Percentiles rank a stretch among this genome's conserved stretches.
Evolutionary conservation across 2,329 filamentous ascomycete species (phyloP).

Genomic region (Aureobasidium sp.): DNA sequence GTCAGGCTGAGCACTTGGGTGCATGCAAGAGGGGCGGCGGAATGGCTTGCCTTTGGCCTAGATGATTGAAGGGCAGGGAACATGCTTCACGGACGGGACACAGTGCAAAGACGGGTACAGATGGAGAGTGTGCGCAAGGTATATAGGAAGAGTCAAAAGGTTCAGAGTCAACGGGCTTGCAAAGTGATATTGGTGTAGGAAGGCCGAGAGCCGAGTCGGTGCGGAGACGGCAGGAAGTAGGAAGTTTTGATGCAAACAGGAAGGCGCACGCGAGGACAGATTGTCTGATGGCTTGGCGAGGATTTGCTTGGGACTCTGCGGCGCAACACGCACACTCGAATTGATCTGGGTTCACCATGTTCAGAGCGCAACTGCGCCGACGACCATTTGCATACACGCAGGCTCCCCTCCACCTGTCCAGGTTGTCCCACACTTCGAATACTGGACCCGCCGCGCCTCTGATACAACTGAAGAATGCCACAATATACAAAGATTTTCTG

Average conservation of each 20-base stretch:
- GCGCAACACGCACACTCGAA: not conserved
- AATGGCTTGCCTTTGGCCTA: constrained; percentile 32
- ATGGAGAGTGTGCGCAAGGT: too few relatives aligned
- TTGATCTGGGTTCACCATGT: not conserved
- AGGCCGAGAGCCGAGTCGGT: not conserved
- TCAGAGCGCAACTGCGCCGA: constrained; percentile 12
- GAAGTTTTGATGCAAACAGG: not conserved
- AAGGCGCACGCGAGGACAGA: not conserved
- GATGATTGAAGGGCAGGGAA: constrained; percentile 34
- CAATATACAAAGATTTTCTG: constrained; percentile 75
- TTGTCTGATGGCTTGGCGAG: not conserved
- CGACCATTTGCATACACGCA: not conserved
- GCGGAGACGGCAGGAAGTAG: not conserved
- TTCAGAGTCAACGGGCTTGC: not conserved
- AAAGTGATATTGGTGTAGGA: not conserved
- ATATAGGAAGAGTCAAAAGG: not conserved
- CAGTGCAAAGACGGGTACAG: too few relatives aligned
- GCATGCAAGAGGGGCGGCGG: not conserved
- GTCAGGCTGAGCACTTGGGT: not conserved
- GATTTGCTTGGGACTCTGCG: not conserved
- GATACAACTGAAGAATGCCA: constrained; percentile 68
- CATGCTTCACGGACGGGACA: constrained; percentile 24
- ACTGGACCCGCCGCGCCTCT: constrained; percentile 16
- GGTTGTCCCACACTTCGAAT: not conserved
- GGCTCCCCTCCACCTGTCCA: not conserved